Percentiles rank a stretch among this genome's conserved stretches.
phyloP scores from a whole-genome alignment of 179 eudicot genomes.

The Beta lomatogona region DNA sequence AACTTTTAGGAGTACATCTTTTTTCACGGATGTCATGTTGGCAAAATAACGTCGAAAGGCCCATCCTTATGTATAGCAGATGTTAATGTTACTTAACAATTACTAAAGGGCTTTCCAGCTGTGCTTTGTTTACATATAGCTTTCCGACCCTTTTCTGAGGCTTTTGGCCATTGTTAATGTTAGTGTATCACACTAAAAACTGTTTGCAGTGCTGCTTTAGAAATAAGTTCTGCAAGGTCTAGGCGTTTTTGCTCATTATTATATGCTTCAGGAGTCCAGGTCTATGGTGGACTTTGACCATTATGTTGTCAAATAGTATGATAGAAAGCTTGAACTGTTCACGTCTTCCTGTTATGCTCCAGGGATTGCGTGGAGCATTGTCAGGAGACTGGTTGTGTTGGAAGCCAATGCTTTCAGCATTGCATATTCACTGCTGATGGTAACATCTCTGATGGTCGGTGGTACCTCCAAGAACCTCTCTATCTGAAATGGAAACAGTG shows the following conservation, averaged over 20 bases:
- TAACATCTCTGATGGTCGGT: constrained; percentile 50
- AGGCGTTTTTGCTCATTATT: background rate
- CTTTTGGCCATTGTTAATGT: background rate
- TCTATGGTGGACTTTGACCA: background rate
- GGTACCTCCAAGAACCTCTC: constrained; percentile 83
- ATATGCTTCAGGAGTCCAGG: background rate
- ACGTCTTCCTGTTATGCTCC: constrained; percentile 9
- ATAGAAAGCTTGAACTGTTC: background rate
- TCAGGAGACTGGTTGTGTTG: constrained; percentile 73
- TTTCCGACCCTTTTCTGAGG: background rate
- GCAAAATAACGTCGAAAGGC: too few relatives aligned
- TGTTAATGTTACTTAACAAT: too few relatives aligned
- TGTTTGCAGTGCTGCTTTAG: background rate
- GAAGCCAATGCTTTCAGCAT: constrained; percentile 62
- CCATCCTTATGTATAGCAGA: too few relatives aligned
- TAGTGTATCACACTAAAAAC: background rate
- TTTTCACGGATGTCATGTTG: background rate
- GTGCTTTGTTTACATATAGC: background rate
- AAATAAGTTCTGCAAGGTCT: background rate
- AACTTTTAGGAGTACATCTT: background rate
- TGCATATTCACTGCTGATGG: constrained; percentile 68
- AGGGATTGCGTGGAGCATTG: constrained; percentile 74
- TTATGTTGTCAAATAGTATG: background rate
- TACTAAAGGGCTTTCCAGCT: background rate
- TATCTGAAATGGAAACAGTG: constrained; percentile 76